phyloP scores from a whole-genome alignment of 805 yeast genomes.

The Sugiyamaella americana region DNA sequence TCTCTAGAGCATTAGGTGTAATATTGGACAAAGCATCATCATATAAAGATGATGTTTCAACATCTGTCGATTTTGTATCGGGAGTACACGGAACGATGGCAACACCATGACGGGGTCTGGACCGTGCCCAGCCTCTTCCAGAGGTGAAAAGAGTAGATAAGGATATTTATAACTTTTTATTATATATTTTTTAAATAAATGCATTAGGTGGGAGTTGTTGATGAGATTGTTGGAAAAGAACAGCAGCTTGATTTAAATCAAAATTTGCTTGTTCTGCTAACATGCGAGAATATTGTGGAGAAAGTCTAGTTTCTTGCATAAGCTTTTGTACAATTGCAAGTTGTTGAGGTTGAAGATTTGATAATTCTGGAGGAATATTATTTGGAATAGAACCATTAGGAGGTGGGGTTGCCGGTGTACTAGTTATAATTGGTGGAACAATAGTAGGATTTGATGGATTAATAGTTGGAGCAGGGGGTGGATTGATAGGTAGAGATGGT shows the following conservation, averaged over 20 bases:
- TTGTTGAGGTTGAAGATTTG: slow-evolving; percentile 47
- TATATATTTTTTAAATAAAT: slow-evolving; percentile 26
- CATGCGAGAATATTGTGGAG: slow-evolving; percentile 72
- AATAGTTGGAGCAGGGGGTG: slow-evolving; percentile 16
- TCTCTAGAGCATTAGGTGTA: slow-evolving; percentile 16
- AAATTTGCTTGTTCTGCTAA: slow-evolving; percentile 83
- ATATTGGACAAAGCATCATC: background rate
- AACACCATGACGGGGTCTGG: background rate
- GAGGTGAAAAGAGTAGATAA: no score
- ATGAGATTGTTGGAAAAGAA: slow-evolving; percentile 65
- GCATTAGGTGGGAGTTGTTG: slow-evolving; percentile 56
- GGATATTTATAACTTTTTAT: no score
- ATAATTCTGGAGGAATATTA: slow-evolving; percentile 16
- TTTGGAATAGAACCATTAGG: slow-evolving; percentile 6
- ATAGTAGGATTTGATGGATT: slow-evolving; percentile 17
- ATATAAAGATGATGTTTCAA: background rate
- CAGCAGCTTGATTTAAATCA: slow-evolving; percentile 65
- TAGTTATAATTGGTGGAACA: slow-evolving; percentile 11
- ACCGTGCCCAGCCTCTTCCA: no score
- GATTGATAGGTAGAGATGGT: background rate
- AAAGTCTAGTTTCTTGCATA: slow-evolving; percentile 66
- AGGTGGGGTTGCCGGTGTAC: slow-evolving; percentile 13
- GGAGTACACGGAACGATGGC: background rate
- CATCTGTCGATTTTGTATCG: background rate
- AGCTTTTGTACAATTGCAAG: slow-evolving; percentile 60